Base-by-base conservation (phyloP, 179 eudicot species). In the Vitellaria paradoxa region DNA sequence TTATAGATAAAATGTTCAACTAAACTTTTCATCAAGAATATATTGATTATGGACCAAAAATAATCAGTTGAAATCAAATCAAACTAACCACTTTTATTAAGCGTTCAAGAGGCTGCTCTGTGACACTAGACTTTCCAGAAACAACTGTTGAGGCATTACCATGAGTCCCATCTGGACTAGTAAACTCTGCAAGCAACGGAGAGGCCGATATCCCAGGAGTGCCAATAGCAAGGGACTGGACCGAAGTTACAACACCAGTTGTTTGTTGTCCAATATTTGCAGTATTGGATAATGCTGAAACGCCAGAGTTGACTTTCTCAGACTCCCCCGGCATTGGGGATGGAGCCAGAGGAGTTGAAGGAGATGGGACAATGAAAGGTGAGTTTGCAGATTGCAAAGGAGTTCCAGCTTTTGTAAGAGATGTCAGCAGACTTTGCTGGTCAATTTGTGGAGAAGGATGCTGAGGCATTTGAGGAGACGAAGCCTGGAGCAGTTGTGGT, bases 131-230 rank as follows among this genome's bases (percentile, higher is more conserved):
- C 83, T 89, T 95, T 59, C 95, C 94, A 75, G 97, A 82, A 75
- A 84, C 80, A 82, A 81, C 78, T 69, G 88, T 67, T 47, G 91
- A 73, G 73, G 79, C 82, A 82, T 74, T 86, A 67, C 79, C 92
- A 80, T 89, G 97, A 77, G 84, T 82, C 61, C 88, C 94, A 83
- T 95, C 99, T 45, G 91, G 86, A 72, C 84, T 87, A 65, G 87
- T 76, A 79, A 90, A 93, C 84, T 95, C 99, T 50, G 87, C 93
- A 62, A 95, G 92, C 81, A 95, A 87, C 80, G 97, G 99, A 64
- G 99, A 93, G 52, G 99, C 97, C 20, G 99, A 95, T 85, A 95
- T 91, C 49, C 99, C 99, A 81, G 99, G 99, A 79, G 99, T 95
- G 37, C 97, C 99, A 79, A 93, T 95, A 42, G 97, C 94, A 88